These are phyloP conservation scores for Aspergillus sp. DNA, from an alignment of 2,329 filamentous ascomycete species.

Conservation along the genomic window DNA sequence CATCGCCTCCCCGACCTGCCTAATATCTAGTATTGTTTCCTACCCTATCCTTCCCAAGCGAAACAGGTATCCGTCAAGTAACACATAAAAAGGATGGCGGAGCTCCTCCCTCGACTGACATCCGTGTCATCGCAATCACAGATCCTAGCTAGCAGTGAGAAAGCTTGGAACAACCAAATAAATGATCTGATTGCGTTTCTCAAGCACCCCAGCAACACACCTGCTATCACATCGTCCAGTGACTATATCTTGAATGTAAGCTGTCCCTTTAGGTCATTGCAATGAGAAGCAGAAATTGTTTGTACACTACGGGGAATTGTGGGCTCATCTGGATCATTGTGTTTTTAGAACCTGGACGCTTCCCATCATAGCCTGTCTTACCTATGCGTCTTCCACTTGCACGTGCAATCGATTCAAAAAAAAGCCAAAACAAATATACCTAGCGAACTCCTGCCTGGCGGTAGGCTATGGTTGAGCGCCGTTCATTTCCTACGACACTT, in stretches of 20 bases:
- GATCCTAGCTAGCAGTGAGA: constrained; percentile 32
- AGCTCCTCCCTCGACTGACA: constrained; percentile 37
- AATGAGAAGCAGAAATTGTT: neutral
- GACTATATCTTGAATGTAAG: constrained; percentile 38
- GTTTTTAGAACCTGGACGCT: constrained; percentile 50
- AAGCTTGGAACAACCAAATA: constrained; percentile 46
- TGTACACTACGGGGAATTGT: neutral
- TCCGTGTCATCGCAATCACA: constrained; percentile 42
- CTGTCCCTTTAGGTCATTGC: neutral
- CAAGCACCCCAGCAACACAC: constrained; percentile 35
- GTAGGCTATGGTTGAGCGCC: constrained; percentile 51
- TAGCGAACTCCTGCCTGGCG: constrained; percentile 44
- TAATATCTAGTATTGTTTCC: neutral
- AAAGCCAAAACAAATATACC: constrained; percentile 34
- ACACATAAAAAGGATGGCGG: constrained; percentile 18
- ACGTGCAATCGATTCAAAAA: constrained; percentile 43
- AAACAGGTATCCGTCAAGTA: neutral
- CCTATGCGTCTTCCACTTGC: constrained; percentile 53
- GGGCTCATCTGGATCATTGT: constrained; percentile 5
- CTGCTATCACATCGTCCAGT: constrained; percentile 28
- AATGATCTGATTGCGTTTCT: constrained; percentile 38
- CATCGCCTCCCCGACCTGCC: no score
- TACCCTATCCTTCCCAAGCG: neutral
- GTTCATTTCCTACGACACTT: constrained; percentile 56
- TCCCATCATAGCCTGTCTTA: constrained; percentile 60